Percentiles rank a stretch among this genome's conserved stretches.
These are phyloP conservation scores for Claviceps capensis DNA, from an alignment of 2,329 filamentous ascomycete genomes.

Conservation along the genomic window DNA sequence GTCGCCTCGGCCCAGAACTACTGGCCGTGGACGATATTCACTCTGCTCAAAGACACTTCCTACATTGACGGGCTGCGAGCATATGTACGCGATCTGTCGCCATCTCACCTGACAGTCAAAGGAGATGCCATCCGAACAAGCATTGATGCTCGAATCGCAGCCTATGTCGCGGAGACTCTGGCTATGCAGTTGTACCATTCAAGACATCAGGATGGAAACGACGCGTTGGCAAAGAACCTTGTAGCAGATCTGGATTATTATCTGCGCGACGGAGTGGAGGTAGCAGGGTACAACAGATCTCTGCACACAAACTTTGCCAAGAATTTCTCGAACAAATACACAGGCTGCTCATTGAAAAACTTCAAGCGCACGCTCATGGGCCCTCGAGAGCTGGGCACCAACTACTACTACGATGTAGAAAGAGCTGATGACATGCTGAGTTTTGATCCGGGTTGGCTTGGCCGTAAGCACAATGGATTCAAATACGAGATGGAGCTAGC, in stretches of 20 bases:
- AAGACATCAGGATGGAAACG: slow-evolving; percentile 57
- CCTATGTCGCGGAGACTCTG: slow-evolving; percentile 74
- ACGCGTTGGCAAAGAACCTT: slow-evolving; percentile 54
- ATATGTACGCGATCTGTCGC: slow-evolving; percentile 49
- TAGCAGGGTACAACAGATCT: slow-evolving; percentile 76
- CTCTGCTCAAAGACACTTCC: slow-evolving; percentile 56
- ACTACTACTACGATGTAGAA: slow-evolving; percentile 74
- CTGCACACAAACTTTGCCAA: slow-evolving; percentile 73
- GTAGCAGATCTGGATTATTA: slow-evolving; percentile 68
- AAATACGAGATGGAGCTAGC: slow-evolving; percentile 70
- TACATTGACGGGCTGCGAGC: slow-evolving; percentile 61
- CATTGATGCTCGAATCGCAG: slow-evolving; percentile 57
- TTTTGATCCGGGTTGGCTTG: slow-evolving; percentile 67
- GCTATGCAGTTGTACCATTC: slow-evolving; percentile 83
- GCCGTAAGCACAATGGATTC: slow-evolving; percentile 58
- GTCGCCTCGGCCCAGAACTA: slow-evolving; percentile 80
- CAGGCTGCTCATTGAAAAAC: slow-evolving; percentile 56
- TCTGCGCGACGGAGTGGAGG: slow-evolving; percentile 59
- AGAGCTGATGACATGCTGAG: slow-evolving; percentile 63
- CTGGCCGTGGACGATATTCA: slow-evolving; percentile 88
- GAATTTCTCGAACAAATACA: slow-evolving; percentile 71
- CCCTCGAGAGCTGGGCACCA: slow-evolving; percentile 51
- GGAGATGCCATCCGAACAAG: slow-evolving; percentile 43
- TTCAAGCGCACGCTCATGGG: slow-evolving; percentile 66
- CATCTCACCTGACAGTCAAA: slow-evolving; percentile 38